phyloP scores from a whole-genome alignment of 2,329 filamentous ascomycete genomes.

The Pseudogymnoascus sp. region DNA sequence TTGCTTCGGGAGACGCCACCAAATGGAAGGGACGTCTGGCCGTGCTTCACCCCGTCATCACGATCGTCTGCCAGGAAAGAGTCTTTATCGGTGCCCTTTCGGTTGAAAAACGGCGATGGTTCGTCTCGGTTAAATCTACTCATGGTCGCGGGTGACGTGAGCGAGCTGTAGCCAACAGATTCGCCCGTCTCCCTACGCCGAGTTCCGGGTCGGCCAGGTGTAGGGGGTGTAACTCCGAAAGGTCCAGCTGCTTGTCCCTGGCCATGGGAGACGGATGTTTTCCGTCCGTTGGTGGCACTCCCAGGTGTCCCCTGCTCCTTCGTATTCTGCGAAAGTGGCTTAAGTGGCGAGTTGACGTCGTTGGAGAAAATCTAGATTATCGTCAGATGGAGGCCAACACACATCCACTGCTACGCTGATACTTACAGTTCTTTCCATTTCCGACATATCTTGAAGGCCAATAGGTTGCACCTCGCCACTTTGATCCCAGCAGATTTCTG shows the following conservation, averaged over 20 bases:
- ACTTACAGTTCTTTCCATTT: conserved; percentile 50
- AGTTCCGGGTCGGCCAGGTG: conserved; percentile 60
- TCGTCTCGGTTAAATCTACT: conserved; percentile 57
- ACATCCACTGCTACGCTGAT: conserved; percentile 22
- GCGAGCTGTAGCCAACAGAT: conserved; percentile 51
- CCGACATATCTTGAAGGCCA: conserved; percentile 59
- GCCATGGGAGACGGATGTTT: conserved; percentile 67
- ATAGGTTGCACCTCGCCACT: conserved; percentile 62
- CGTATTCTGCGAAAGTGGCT: conserved; percentile 62
- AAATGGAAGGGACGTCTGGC: conserved; percentile 32
- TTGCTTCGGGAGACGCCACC: conserved; percentile 45
- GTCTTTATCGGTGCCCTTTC: conserved; percentile 45
- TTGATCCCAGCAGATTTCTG: conserved; percentile 87
- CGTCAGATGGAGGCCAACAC: conserved; percentile 17
- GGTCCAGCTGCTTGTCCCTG: conserved; percentile 46
- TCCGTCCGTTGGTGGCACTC: conserved; percentile 58
- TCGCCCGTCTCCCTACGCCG: conserved; percentile 76
- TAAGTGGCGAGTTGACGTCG: conserved; percentile 90
- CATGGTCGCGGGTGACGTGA: conserved; percentile 52
- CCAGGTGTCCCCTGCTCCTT: conserved; percentile 50
- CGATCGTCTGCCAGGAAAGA: conserved; percentile 30
- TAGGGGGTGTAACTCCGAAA: conserved; percentile 66
- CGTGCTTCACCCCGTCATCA: conserved; percentile 27
- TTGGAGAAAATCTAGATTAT: conserved; percentile 60
- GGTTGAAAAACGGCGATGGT: conserved; percentile 46